Evolutionary conservation across 345 rosid species (phyloP).

Genomic region (Euphorbia peplus): DNA sequence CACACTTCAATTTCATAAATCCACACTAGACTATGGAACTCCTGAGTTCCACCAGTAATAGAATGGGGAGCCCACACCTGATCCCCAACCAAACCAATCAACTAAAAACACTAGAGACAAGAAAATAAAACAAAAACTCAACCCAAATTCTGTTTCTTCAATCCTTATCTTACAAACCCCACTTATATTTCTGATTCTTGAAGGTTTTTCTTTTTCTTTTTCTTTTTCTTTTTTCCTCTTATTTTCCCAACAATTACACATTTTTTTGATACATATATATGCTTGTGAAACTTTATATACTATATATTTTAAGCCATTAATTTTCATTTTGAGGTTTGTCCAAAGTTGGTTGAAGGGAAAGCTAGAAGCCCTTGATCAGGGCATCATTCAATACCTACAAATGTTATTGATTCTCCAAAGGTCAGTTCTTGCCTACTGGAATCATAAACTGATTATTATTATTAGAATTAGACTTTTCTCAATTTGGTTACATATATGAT

Average conservation of each 20-base stretch:
- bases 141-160: background rate
- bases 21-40: too few relatives aligned
- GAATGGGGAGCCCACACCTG: conserved; percentile 11
- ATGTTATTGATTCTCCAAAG: background rate
- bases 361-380: background rate
- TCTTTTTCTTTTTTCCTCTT: background rate
- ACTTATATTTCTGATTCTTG: background rate
- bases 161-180: background rate
- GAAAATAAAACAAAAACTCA: background rate
- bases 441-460: background rate
- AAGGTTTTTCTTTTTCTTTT: background rate
- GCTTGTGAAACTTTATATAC: too few relatives aligned
- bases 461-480: too few relatives aligned
- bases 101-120: conserved; percentile 5
- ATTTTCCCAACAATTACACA: background rate
- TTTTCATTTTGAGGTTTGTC: too few relatives aligned
- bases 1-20: too few relatives aligned
- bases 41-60: background rate
- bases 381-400: too few relatives aligned
- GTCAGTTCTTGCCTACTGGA: background rate
- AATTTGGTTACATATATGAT: too few relatives aligned
- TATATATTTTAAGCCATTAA: background rate
- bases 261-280: too few relatives aligned
- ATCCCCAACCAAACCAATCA: conserved; percentile 1
- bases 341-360: background rate